phyloP scores from a whole-genome alignment of 2,329 filamentous ascomycete species.

The Stagonosporopsis chrysanthemi region DNA sequence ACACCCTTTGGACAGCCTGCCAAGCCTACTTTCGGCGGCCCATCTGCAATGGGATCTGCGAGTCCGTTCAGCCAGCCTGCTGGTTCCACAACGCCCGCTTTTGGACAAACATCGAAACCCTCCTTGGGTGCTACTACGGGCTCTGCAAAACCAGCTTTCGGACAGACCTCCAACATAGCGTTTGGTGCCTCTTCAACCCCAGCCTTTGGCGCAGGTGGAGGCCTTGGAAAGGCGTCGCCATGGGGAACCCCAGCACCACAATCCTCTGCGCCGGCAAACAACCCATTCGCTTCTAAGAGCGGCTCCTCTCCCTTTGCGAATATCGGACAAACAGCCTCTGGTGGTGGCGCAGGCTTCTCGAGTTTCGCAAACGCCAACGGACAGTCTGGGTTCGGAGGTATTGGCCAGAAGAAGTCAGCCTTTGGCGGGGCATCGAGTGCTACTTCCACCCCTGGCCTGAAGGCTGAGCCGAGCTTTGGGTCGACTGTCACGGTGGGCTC shows the following conservation, averaged over 20 bases:
- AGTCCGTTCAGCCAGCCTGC: constrained; percentile 35
- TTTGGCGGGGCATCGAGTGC: constrained; percentile 32
- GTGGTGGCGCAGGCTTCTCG: constrained; percentile 40
- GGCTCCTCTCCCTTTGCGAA: constrained; percentile 44
- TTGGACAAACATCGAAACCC: constrained; percentile 34
- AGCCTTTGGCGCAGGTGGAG: constrained; percentile 37
- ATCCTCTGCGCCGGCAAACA: constrained; percentile 36
- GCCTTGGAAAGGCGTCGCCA: constrained; percentile 31
- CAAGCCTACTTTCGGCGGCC: constrained; percentile 25
- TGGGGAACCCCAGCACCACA: constrained; percentile 34
- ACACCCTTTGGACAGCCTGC: constrained; percentile 26
- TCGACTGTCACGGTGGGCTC: constrained; percentile 53
- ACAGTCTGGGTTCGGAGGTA: constrained; percentile 42
- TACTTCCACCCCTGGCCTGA: constrained; percentile 29
- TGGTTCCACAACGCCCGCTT: constrained; percentile 32
- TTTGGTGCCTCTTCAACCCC: constrained; percentile 33
- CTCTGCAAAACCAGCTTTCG: constrained; percentile 18
- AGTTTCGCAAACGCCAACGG: constrained; percentile 34
- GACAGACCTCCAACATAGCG: constrained; percentile 5
- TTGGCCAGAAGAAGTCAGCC: constrained; percentile 42
- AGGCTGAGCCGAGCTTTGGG: constrained; percentile 48
- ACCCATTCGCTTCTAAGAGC: constrained; percentile 43
- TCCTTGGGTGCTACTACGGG: constrained; percentile 6
- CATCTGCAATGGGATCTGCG: constrained; percentile 28
- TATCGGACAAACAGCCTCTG: constrained; percentile 29